Conservation (phyloP, 768 basidiomycete genomes). For the Obba rivulosa region DNA sequence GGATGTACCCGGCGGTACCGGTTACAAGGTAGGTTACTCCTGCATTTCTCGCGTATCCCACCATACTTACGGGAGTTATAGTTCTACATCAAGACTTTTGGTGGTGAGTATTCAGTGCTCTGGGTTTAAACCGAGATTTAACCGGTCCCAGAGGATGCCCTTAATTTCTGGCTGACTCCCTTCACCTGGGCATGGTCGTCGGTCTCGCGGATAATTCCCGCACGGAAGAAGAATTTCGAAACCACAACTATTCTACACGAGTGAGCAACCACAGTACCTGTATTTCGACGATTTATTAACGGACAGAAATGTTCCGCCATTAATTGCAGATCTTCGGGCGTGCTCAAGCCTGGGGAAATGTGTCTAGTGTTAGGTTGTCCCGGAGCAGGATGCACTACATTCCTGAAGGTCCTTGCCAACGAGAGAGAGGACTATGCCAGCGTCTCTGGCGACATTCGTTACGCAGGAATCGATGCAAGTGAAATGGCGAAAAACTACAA, state of each 20-base stretch:
- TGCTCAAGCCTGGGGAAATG: constrained; percentile 80
- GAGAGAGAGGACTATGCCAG: constrained; percentile 57
- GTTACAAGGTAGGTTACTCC: constrained; percentile 43
- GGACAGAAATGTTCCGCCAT: too few relatives aligned
- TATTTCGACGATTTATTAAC: too few relatives aligned
- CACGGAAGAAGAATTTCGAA: constrained; percentile 23
- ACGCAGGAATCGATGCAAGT: constrained; percentile 70
- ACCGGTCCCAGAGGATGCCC: constrained; percentile 37
- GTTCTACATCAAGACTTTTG: constrained; percentile 58
- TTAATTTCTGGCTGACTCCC: constrained; percentile 50
- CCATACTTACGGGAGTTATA: constrained; percentile 14
- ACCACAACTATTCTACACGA: constrained; percentile 57
- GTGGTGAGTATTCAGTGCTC: constrained; percentile 32
- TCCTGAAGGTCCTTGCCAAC: constrained; percentile 81
- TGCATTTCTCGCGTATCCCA: neutral
- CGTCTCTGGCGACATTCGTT: constrained; percentile 70
- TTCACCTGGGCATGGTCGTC: constrained; percentile 42
- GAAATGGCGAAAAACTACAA: constrained; percentile 76
- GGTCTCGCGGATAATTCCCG: constrained; percentile 34
- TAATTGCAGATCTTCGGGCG: constrained; percentile 65
- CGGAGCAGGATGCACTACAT: constrained; percentile 80
- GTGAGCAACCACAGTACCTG: constrained; percentile 34
- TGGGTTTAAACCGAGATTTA: neutral
- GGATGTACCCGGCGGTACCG: constrained; percentile 47
- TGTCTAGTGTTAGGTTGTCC: constrained; percentile 81